Base-by-base conservation (phyloP, 306 rosid genomes). In the Quillaja saponaria region DNA sequence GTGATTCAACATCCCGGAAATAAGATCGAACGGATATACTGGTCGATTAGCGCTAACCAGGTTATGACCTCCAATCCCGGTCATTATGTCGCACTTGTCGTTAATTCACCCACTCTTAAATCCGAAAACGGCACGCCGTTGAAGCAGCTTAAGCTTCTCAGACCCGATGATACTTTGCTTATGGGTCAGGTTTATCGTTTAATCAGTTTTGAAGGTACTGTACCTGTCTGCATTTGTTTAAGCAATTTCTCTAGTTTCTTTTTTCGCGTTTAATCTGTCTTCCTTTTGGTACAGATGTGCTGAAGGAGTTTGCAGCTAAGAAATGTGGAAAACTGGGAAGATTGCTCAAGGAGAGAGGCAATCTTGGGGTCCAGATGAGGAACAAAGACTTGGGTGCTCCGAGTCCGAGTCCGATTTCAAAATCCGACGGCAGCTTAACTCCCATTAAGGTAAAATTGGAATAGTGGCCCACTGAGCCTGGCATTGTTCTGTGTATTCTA, bases 271-370 rank as follows among this genome's bases (percentile, higher is more conserved):
- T 37, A 5, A 10, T 6, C 10, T 37, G 10, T 13, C 4, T 11
- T 41, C 38, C 4, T 37, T 37, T 37, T 37, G 7, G 40, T 37
- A 51, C 14, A 91, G 97, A 91, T 79, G 95, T 91, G 15, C 69
- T 91, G 86, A 91, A 91, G 79, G 96, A 88, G 82, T 81, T 91
- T 49, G 80, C 96, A 63, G 89, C 96, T 0, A 91, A 91, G 76
- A 88, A 88, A 72, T 78, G 81, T 56, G 82, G 79, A 45, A 91
- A 85, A 53, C 91, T 85, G 1, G 96, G 87, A 44, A 88, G 78
- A 52, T 71, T 84, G 83, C 74, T 85, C 19, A 82, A 68, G 48
- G 95, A 84, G 55, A 81, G 74, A 49, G 83, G 83, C 35, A 76
- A 54, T 2, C 67, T 69, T 37, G 86, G 83, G 51, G 33, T 50